phyloP scores from a whole-genome alignment of 2,329 filamentous ascomycete genomes.

The Lachnum nothofagi region DNA sequence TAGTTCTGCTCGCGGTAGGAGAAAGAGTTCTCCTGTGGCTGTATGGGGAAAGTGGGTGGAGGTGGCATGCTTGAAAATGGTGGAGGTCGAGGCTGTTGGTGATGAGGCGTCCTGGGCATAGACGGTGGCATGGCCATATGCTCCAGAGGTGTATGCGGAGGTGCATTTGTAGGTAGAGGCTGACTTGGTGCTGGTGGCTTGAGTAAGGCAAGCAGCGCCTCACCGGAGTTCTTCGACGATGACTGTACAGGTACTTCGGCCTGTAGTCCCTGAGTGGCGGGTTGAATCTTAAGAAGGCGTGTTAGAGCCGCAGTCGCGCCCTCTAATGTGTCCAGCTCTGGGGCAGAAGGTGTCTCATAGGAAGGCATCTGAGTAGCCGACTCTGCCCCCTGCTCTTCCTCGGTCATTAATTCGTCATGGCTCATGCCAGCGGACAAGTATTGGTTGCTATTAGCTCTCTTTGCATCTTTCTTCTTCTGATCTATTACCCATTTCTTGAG shows the following conservation, averaged over 20 bases:
- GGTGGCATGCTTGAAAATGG: slow-evolving; percentile 43
- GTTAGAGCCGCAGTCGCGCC: slow-evolving; percentile 47
- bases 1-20: slow-evolving; percentile 24
- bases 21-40: slow-evolving; percentile 29
- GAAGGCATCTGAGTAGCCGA: slow-evolving; percentile 13
- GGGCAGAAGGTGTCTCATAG: slow-evolving; percentile 8
- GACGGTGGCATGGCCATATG: slow-evolving; percentile 45
- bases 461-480: slow-evolving; percentile 68
- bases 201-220: slow-evolving; percentile 53
- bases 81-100: slow-evolving; percentile 48
- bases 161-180: slow-evolving; percentile 22
- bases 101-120: slow-evolving; percentile 54
- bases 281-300: slow-evolving; percentile 51
- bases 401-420: slow-evolving; percentile 53
- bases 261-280: slow-evolving; percentile 47
- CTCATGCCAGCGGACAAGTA: slow-evolving; percentile 42
- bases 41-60: slow-evolving; percentile 45
- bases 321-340: slow-evolving; percentile 40
- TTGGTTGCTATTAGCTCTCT: slow-evolving; percentile 39
- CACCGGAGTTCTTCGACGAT: slow-evolving; percentile 33
- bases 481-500: slow-evolving; percentile 87
- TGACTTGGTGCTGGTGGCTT: slow-evolving; percentile 19
- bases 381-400: slow-evolving; percentile 49
- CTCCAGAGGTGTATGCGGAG: slow-evolving; percentile 51
- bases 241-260: slow-evolving; percentile 16